phyloP scores from a whole-genome alignment of 208 protist species.

The Wallacemonas sp. region DNA sequence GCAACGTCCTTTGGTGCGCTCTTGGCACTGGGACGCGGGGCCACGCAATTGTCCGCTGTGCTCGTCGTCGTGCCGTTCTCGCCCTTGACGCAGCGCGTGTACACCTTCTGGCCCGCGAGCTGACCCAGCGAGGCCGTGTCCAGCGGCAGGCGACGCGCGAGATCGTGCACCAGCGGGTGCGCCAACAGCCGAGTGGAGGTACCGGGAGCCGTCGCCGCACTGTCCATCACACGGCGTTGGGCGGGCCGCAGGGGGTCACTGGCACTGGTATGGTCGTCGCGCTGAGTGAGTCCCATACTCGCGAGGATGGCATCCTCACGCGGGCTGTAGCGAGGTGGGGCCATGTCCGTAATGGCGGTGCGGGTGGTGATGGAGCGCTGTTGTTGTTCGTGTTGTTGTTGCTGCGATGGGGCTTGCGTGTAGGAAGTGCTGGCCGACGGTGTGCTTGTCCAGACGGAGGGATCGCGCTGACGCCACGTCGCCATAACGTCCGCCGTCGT shows the following conservation, averaged over 20 bases:
- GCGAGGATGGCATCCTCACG: conserved; percentile 4
- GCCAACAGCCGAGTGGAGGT: too few species aligned
- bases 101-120: conserved; percentile 26
- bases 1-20: neutral
- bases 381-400: neutral
- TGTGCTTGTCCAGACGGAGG: neutral
- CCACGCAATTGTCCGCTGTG: too few species aligned
- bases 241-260: too few species aligned
- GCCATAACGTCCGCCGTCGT: neutral
- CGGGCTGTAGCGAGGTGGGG: conserved; percentile 2
- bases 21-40: too few species aligned
- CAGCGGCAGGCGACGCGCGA: conserved; percentile 23
- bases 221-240: too few species aligned
- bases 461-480: conserved; percentile 1
- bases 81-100: conserved; percentile 13
- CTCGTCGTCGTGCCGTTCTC: too few species aligned
- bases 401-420: too few species aligned
- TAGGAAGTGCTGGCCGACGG: neutral
- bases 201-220: too few species aligned
- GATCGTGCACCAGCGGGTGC: conserved; percentile 21
- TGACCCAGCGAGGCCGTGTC: conserved; percentile 32
- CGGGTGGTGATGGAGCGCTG: neutral
- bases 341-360: neutral
- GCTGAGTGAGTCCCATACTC: neutral
- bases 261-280: neutral